Evolutionary conservation across 495 filamentous ascomycete genomes (phyloP), one percentile per base, ranked within the genome.

Genomic region (Tuber indicum): DNA sequence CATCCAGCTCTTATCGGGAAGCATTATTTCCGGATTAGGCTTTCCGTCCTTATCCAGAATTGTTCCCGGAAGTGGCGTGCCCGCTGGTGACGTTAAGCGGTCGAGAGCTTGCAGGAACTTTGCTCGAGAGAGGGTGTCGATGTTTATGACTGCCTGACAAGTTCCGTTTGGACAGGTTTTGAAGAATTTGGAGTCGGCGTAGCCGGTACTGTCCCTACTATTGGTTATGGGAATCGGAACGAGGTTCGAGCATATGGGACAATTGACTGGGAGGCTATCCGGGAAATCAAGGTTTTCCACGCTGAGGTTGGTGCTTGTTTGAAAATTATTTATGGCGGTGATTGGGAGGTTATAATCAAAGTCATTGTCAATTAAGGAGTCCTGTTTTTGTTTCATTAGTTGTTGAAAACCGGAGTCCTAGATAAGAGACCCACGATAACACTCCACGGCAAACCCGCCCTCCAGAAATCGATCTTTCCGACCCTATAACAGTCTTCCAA

Each of bases 401-500:
- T 66, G 26, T 66, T 6, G 58, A 10, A 36, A 66, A 36, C 3
- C 6, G 7, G 8, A 26, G n/a, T 3, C 23, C 26, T 16, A 6
- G n/a, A 7, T 1, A 26, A 14, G 58, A 26, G 3, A 8, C 58
- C 6, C 26, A 66, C 58, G 70, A 94, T 85, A 19, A 86, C 81
- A 23, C 86, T 76, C 93, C 92, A 95, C 5, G 92, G 93, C 75
- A 96, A 87, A 8, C 89, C 89, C 5, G 88, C 87, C 9, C 81
- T 84, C 91, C 91, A 96, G 32, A 93, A 82, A 7, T 85, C 81
- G 77, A 88, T 86, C 52, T 90, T 84, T 2, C 88, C 89, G 41
- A 86, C 84, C 36, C 91, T 86, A 73, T 94, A 84, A 81, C 91
- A 91, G 84, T 95, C 93, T 81, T 95, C 93, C 3, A 93, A 87